phyloP scores from a whole-genome alignment of 768 basidiomycete species.

The Rhodosporidiobolus sp. region DNA sequence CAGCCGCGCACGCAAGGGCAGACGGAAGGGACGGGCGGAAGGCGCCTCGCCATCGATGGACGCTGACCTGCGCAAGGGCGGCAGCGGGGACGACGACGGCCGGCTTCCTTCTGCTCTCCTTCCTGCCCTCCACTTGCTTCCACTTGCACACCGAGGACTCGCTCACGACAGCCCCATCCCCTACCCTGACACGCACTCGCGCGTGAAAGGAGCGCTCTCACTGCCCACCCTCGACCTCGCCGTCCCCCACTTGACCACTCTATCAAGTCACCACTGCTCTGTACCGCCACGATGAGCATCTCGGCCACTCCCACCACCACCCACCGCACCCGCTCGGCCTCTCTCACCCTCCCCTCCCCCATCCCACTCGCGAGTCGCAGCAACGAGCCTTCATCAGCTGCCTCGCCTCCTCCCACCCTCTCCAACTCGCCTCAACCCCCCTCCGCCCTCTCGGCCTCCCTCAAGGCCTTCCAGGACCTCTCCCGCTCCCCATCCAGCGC shows the following conservation, averaged over 20 bases:
- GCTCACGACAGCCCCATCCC: too few relatives aligned
- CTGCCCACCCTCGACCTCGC: too few relatives aligned
- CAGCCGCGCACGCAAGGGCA: too few relatives aligned
- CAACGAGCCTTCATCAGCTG: too few relatives aligned
- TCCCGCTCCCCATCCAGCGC: background rate
- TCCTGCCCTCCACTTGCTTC: background rate
- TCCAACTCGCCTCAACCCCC: background rate
- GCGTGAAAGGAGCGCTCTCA: too few relatives aligned
- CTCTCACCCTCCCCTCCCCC: background rate
- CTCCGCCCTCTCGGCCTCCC: constrained; percentile 21
- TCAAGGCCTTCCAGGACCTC: constrained; percentile 29
- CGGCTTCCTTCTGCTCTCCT: background rate
- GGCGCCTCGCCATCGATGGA: background rate
- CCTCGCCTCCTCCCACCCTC: background rate
- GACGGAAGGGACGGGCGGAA: too few relatives aligned
- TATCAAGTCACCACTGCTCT: background rate
- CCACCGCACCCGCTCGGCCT: background rate
- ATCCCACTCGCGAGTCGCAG: background rate
- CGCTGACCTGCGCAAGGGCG: too few relatives aligned
- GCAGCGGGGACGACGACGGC: too few relatives aligned
- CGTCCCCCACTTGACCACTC: background rate
- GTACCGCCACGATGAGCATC: background rate
- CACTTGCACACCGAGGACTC: background rate
- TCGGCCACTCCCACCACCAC: background rate
- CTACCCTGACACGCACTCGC: too few relatives aligned